Evolutionary conservation across 768 basidiomycete genomes (phyloP), one percentile per base, ranked within the genome.

Genomic region (Brasilioporus rufonigricans): DNA sequence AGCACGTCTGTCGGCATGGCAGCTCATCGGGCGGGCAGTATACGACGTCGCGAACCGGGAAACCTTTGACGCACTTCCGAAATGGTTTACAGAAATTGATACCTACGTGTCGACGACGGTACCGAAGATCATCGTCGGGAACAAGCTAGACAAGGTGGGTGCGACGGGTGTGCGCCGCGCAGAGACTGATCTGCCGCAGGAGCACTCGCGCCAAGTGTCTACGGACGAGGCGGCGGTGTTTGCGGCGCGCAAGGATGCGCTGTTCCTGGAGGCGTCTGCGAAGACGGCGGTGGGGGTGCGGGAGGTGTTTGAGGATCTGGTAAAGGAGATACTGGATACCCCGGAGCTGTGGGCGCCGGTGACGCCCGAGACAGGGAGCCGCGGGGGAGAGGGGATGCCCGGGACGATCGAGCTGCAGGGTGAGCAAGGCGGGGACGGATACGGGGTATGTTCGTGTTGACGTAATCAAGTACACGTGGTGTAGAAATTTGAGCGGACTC

Each of bases 11-110:
- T 7, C 16, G 36, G 7, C 11, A 16, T 2, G 31, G 31, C 35
- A 5, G 27, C 26, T 51, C 29, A 38, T 32, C 4, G 3, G 23
- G 33, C 29, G 12, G n/a, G 27, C 44, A 94, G 96, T 98, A 5
- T 99, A 98, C 72, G 97, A 98, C 72, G 92, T 98, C 33, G 82
- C 95, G 8, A 93, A 87, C 61, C 82, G 93, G 32, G 89, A 92
- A 70, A 91, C 93, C 0, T 98, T 95, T 66, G 93, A 98, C 21
- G 90, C 93, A 10, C 82, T 98, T n/a, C 87, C 93, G 16, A 80
- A 87, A 55, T 99, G 97, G 97, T 87, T 83, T 68, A 82, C 83
- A 48, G 95, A 98, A 67, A 84, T 98, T 7, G 94, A 98, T 66
- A 95, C 91, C 12, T 98, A 97, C 67, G 91, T 95, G 50, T 85